phyloP scores from a whole-genome alignment of 2,329 filamentous ascomycete genomes.

The Zymoseptoria pseudotritici region DNA sequence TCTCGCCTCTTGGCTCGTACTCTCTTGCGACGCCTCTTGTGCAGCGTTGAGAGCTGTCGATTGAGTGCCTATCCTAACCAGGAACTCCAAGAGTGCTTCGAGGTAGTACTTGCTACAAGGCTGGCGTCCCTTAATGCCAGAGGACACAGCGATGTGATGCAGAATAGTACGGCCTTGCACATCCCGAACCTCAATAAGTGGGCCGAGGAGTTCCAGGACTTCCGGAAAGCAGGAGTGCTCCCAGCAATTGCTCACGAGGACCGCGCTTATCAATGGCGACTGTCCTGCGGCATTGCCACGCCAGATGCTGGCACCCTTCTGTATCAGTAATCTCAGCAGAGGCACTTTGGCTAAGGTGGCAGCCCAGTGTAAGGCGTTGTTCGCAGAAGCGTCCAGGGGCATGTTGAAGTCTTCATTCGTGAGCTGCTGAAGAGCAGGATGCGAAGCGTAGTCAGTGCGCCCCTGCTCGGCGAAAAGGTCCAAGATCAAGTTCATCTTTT shows the following conservation, averaged over 20 bases:
- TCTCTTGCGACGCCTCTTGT: constrained; percentile 42
- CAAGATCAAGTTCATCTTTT: constrained; percentile 75
- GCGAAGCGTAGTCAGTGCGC: constrained; percentile 62
- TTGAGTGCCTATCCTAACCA: constrained; percentile 63
- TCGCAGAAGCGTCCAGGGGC: constrained; percentile 79
- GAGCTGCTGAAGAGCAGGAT: constrained; percentile 69
- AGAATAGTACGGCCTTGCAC: constrained; percentile 83
- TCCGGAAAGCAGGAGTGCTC: constrained; percentile 87
- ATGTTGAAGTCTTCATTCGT: constrained; percentile 79
- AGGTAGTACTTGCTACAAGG: constrained; percentile 92
- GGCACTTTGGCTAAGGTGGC: constrained; percentile 83
- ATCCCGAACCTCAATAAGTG: constrained; percentile 85
- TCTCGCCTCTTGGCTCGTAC: constrained; percentile 10
- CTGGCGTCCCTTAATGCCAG: constrained; percentile 86
- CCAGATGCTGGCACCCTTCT: constrained; percentile 77
- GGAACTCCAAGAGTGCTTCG: constrained; percentile 87
- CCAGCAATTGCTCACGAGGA: constrained; percentile 87
- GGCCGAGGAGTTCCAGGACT: constrained; percentile 77
- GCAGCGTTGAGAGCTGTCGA: constrained; percentile 14
- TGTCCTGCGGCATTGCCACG: constrained; percentile 85
- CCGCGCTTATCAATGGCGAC: constrained; percentile 86
- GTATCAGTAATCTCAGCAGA: constrained; percentile 71
- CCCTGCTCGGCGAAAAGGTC: constrained; percentile 58
- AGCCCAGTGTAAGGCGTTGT: constrained; percentile 94
- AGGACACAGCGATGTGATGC: constrained; percentile 93